phyloP scores from a whole-genome alignment of 1,139 yeast genomes.

The Keqinozyma sinolaborantium region DNA sequence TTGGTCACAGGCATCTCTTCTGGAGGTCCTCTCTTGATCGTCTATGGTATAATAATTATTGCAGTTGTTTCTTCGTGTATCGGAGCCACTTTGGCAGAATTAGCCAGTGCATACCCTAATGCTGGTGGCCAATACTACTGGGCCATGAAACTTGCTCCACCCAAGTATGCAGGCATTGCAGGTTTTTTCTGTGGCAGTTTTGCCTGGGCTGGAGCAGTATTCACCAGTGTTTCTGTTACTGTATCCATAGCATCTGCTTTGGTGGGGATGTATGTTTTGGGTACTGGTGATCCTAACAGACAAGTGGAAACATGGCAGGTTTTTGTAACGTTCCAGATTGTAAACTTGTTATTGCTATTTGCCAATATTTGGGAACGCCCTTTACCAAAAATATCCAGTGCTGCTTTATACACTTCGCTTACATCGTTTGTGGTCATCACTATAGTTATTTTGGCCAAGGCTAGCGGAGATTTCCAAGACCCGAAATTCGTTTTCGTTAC shows the following conservation, averaged over 20 bases:
- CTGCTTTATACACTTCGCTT: conserved; percentile 54
- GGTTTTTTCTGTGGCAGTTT: conserved; percentile 52
- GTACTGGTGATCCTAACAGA: conserved; percentile 32
- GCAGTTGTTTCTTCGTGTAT: conserved; percentile 41
- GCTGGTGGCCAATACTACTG: conserved; percentile 69
- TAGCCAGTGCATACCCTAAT: conserved; percentile 53
- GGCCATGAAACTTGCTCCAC: conserved; percentile 56
- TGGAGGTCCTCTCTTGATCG: conserved; percentile 64
- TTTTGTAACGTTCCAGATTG: conserved; percentile 46
- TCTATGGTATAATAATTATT: conserved; percentile 63
- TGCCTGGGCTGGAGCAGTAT: conserved; percentile 57
- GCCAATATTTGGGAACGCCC: conserved; percentile 59
- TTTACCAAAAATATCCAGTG: conserved; percentile 49
- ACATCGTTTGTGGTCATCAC: conserved; percentile 52
- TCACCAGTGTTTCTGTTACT: conserved; percentile 59
- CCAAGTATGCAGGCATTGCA: conserved; percentile 38
- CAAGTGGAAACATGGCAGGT: conserved; percentile 53
- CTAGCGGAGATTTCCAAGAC: conserved; percentile 46
- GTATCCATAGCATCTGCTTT: conserved; percentile 45
- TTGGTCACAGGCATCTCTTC: conserved; percentile 58
- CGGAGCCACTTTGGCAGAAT: conserved; percentile 43
- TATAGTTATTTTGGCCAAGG: conserved; percentile 49
- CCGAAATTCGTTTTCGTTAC: conserved; percentile 60
- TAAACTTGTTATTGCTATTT: conserved; percentile 37
- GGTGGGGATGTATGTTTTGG: conserved; percentile 53